Evolutionary conservation across 2,329 filamentous ascomycete species (phyloP).

Genomic region (Furcasterigmium furcatum): DNA sequence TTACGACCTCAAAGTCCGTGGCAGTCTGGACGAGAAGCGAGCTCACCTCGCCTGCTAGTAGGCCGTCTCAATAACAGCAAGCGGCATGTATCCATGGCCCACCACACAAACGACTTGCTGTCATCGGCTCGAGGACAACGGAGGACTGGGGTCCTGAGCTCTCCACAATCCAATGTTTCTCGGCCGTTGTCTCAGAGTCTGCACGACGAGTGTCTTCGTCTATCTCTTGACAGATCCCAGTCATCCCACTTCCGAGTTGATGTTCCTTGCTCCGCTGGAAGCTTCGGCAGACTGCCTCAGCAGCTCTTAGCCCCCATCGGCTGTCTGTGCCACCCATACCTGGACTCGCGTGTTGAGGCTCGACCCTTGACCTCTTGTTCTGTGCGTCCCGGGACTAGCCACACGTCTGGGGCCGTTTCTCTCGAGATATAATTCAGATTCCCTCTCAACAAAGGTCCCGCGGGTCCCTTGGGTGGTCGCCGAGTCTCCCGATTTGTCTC

Average conservation of each 20-base stretch:
- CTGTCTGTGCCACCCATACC: conserved; percentile 11
- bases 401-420: conserved; percentile 15
- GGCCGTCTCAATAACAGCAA: no score
- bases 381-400: conserved; percentile 25
- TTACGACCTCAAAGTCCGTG: no score
- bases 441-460: conserved; percentile 26
- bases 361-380: conserved; percentile 17
- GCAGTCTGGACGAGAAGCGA: no score
- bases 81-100: conserved; percentile 1
- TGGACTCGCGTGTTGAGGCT: conserved; percentile 11
- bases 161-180: conserved; percentile 31
- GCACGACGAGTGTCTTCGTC: conserved; percentile 28
- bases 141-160: conserved; percentile 20
- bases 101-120: conserved; percentile 13
- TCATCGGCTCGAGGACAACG: conserved; percentile 11
- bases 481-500: not conserved
- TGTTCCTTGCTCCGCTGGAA: conserved; percentile 13
- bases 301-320: conserved; percentile 5
- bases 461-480: conserved; percentile 9
- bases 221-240: conserved; percentile 8
- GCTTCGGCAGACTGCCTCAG: conserved; percentile 7
- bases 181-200: conserved; percentile 40
- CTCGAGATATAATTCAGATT: conserved; percentile 32
- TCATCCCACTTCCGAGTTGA: conserved; percentile 16
- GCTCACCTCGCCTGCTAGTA: no score